These are phyloP conservation scores for Capsicum pubescens DNA, from an alignment of 257 asterid genomes.

Conservation along the genomic window DNA sequence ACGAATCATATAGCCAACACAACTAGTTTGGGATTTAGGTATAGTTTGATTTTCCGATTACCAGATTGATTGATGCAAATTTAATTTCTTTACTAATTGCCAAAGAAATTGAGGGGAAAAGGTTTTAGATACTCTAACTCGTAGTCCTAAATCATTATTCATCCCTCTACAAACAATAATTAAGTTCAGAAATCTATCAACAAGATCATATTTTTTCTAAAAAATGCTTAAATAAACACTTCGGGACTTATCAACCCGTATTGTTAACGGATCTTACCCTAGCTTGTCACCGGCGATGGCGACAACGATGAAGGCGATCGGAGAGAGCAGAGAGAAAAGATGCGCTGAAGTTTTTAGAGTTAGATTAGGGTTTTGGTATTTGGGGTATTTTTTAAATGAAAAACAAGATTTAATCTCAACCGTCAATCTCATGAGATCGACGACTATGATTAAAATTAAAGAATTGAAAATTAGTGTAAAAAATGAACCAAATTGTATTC, in stretches of 20 bases:
- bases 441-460: too few species aligned
- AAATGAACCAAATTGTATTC: too few species aligned
- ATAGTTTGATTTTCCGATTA: background rate
- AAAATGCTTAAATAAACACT: background rate
- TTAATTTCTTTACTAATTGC: background rate
- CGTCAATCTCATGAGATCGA: too few species aligned
- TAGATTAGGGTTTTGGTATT: too few species aligned
- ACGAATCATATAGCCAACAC: background rate
- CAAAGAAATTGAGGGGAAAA: too few species aligned
- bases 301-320: too few species aligned
- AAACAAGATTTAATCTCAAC: too few species aligned
- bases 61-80: background rate
- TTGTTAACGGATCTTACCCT: constrained; percentile 45
- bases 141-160: background rate
- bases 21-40: background rate
- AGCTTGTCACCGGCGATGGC: too few species aligned
- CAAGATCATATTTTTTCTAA: background rate
- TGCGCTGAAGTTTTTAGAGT: too few species aligned
- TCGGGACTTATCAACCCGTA: constrained; percentile 24
- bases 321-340: too few species aligned
- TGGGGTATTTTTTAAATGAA: too few species aligned
- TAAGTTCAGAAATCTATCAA: constrained; percentile 28
- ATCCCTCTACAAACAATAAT: constrained; percentile 15
- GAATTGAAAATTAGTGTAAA: too few species aligned
- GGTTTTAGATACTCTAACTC: background rate